phyloP scores from a whole-genome alignment of 2,329 filamentous ascomycete species.

The Elsinoe ampelina region DNA sequence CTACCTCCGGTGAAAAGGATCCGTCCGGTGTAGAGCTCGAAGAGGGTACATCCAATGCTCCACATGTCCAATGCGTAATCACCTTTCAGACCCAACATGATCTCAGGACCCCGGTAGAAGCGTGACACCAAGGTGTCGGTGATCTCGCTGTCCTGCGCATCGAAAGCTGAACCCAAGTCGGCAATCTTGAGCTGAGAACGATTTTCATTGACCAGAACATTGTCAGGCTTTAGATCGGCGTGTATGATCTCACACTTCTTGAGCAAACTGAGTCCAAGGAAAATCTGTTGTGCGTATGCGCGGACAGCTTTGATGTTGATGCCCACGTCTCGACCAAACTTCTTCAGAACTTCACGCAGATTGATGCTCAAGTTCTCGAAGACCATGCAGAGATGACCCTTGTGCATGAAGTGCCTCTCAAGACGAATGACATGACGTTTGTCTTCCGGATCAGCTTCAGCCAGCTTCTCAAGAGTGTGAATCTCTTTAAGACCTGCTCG shows the following conservation, averaged over 20 bases:
- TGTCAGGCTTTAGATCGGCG: conserved; percentile 95
- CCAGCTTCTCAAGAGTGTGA: conserved; percentile 80
- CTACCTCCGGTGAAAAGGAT: conserved; percentile 90
- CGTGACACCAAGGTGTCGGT: conserved; percentile 93
- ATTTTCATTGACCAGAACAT: conserved; percentile 79
- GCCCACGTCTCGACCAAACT: conserved; percentile 88
- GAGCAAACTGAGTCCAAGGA: conserved; percentile 77
- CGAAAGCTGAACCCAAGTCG: conserved; percentile 91
- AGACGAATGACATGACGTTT: conserved; percentile 88
- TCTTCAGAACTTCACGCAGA: conserved; percentile 84
- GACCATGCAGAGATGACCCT: conserved; percentile 88
- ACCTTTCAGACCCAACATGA: conserved; percentile 93
- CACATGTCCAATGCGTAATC: conserved; percentile 94
- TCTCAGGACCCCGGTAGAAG: conserved; percentile 94
- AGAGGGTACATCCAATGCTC: conserved; percentile 95
- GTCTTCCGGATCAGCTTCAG: conserved; percentile 74
- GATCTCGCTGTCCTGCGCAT: conserved; percentile 81
- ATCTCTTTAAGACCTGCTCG: conserved; percentile 94
- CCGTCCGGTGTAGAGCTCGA: conserved; percentile 94
- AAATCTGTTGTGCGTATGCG: conserved; percentile 88
- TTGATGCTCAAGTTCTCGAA: conserved; percentile 94
- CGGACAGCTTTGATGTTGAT: conserved; percentile 82
- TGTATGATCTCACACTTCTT: conserved; percentile 90
- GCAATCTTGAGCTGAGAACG: conserved; percentile 86
- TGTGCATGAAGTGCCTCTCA: conserved; percentile 82